These are phyloP conservation scores for Aureobasidium sp. DNA, from an alignment of 2,329 filamentous ascomycete genomes.

Conservation along the genomic window DNA sequence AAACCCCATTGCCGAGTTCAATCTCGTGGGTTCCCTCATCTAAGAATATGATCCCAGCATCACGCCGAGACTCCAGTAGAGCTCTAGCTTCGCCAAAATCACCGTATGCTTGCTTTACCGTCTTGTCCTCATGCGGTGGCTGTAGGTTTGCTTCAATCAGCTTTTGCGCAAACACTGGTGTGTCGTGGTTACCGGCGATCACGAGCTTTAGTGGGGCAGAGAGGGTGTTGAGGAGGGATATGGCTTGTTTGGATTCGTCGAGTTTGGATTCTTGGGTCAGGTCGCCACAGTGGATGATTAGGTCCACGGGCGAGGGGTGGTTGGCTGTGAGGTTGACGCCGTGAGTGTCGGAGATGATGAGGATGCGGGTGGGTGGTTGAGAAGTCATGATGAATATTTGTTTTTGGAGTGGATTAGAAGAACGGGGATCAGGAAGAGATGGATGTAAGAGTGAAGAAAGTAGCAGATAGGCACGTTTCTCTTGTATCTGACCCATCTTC, in stretches of 20 bases:
- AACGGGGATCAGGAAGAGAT: too few species aligned
- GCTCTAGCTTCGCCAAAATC: background rate
- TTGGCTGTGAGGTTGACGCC: background rate
- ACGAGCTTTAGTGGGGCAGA: constrained; percentile 29
- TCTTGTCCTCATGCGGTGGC: background rate
- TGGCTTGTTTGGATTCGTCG: constrained; percentile 22
- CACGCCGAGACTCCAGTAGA: constrained; percentile 22
- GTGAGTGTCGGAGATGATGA: background rate
- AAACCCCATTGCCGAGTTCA: constrained; percentile 39
- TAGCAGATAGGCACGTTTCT: too few species aligned
- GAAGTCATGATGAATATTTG: background rate
- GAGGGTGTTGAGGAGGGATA: constrained; percentile 23
- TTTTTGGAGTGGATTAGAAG: too few species aligned
- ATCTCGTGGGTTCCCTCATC: constrained; percentile 45
- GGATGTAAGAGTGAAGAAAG: too few species aligned
- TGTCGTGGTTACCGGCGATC: constrained; percentile 30
- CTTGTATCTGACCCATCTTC: too few species aligned
- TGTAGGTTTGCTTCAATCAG: background rate
- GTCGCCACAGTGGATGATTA: constrained; percentile 34
- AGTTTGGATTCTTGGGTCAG: constrained; percentile 27
- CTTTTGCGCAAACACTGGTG: background rate
- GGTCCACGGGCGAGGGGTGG: constrained; percentile 19
- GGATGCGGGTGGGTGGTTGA: background rate
- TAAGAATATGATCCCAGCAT: constrained; percentile 37
- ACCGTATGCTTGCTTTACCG: background rate